phyloP scores from a whole-genome alignment of 441 rosid species.

The Breynia disticha region DNA sequence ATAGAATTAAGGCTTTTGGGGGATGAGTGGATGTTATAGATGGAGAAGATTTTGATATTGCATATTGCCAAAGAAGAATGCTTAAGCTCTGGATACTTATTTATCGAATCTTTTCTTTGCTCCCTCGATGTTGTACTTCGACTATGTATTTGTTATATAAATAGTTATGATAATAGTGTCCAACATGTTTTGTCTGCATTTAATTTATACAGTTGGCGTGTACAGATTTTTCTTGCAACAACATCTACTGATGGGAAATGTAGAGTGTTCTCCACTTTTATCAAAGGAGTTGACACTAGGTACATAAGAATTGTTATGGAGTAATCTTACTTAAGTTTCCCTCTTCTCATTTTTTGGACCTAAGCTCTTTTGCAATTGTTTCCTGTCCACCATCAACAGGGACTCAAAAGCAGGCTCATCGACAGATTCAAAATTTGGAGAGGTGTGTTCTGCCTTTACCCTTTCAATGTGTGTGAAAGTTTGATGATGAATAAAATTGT shows the following conservation, averaged over 20 bases:
- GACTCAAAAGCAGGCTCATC: constrained; percentile 62
- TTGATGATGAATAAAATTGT: not conserved
- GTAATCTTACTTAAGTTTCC: constrained; percentile 2
- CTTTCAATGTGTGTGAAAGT: not conserved
- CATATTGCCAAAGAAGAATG: not conserved
- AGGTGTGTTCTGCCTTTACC: constrained; percentile 34
- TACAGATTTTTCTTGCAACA: constrained; percentile 86
- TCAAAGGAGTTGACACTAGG: constrained; percentile 95
- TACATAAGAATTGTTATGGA: constrained; percentile 13
- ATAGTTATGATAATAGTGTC: too few species aligned
- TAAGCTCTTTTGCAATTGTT: constrained; percentile 15
- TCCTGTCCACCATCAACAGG: constrained; percentile 30
- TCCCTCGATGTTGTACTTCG: not conserved
- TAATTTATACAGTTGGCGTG: not conserved
- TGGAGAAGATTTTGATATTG: not conserved
- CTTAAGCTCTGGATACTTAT: not conserved
- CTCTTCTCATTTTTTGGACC: not conserved
- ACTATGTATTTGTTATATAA: not conserved
- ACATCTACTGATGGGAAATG: constrained; percentile 98
- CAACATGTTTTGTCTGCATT: too few species aligned
- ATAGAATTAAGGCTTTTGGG: too few species aligned
- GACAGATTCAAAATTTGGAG: constrained; percentile 84
- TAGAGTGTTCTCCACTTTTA: constrained; percentile 87
- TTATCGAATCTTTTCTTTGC: not conserved
- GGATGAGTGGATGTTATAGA: not conserved